Percentiles rank a stretch among this genome's conserved stretches.
Evolutionary conservation across 1,284 basidiomycete species (phyloP).

Genomic region (Chiua sp.): DNA sequence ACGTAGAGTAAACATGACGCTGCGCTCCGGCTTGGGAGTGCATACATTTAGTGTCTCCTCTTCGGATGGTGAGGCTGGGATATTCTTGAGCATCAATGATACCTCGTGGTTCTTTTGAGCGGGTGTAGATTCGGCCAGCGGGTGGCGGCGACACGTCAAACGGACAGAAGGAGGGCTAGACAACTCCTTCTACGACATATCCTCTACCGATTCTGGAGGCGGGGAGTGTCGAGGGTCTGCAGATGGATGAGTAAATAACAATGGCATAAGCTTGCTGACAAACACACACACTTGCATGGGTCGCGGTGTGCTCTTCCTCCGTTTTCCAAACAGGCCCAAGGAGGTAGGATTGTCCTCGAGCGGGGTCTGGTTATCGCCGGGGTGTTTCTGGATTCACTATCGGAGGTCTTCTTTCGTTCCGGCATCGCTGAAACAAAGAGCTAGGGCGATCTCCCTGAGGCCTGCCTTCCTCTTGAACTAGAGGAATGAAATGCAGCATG

Average conservation of each 20-base stretch:
- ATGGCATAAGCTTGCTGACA: neutral
- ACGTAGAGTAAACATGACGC: slow-evolving; percentile 28
- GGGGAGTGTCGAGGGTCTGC: slow-evolving; percentile 28
- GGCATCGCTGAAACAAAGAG: slow-evolving; percentile 52
- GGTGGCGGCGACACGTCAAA: slow-evolving; percentile 38
- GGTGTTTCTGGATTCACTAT: slow-evolving; percentile 59
- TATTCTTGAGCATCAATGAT: slow-evolving; percentile 55
- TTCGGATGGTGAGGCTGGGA: slow-evolving; percentile 35
- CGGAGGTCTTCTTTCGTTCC: slow-evolving; percentile 68
- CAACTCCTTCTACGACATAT: slow-evolving; percentile 22
- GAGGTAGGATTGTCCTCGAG: slow-evolving; percentile 61
- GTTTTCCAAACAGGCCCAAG: slow-evolving; percentile 54
- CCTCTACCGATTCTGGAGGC: slow-evolving; percentile 17
- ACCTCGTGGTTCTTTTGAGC: slow-evolving; percentile 51
- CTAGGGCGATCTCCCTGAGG: slow-evolving; percentile 59
- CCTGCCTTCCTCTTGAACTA: slow-evolving; percentile 66
- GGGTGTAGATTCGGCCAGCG: slow-evolving; percentile 49
- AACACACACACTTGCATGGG: slow-evolving; percentile 15
- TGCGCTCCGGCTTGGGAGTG: slow-evolving; percentile 27
- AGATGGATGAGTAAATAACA: slow-evolving; percentile 10
- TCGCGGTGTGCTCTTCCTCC: slow-evolving; percentile 46
- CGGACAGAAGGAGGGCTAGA: slow-evolving; percentile 29
- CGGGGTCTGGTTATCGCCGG: slow-evolving; percentile 53
- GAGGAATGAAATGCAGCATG: slow-evolving; percentile 35
- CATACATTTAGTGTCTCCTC: slow-evolving; percentile 42